Evolutionary conservation across 2,329 filamentous ascomycete genomes (phyloP), one percentile per base, ranked within the genome.

Genomic region (Nothomitra cinnamomea): DNA sequence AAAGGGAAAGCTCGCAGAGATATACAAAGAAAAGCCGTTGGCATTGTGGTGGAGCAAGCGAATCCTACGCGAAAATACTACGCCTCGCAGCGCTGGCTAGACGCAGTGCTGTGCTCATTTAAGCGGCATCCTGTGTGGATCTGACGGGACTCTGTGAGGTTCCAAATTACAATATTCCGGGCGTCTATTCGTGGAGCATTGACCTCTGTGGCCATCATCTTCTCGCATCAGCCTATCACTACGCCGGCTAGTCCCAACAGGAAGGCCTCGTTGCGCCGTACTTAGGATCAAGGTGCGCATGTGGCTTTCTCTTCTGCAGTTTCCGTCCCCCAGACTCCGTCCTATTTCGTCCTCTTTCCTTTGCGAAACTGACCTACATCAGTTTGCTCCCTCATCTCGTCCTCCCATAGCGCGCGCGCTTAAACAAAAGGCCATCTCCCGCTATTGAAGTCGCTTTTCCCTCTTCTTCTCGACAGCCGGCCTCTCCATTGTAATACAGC

Each of bases 361-460:
- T 32, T 19, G 45, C 32, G 25, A 19, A 10, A 32, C 25, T 35
- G 19, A 32, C 24, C 25, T 5, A 49, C 2, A 35, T 19, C 19
- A 13, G 32, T 15, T 17, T 5, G 7, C n/a, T 17, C 13, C 28
- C 28, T 48, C 21, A 25, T 28, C 35, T 28, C n/a, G 17, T 21
- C 17, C 10, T 17, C 28, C 4, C 10, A 35, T 17, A 52, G 36
- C 19, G 65, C 66, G 66, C 67, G 62, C 57, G 55, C 58, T 58
- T 60, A 62, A 57, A 64, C 65, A 67, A 66, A 68, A 69, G 62
- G 61, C 61, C 62, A 63, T 65, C 64, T 63, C 62, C 60, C 61
- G 57, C 60, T 53, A 19, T 52, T 32, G 25, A 42, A 54, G 25
- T 49, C 59, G 57, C 59, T 53, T 60, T 61, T 59, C 60, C 60